Base-by-base conservation (phyloP, 768 basidiomycete species). In the Symmetrospora coprosmae region DNA sequence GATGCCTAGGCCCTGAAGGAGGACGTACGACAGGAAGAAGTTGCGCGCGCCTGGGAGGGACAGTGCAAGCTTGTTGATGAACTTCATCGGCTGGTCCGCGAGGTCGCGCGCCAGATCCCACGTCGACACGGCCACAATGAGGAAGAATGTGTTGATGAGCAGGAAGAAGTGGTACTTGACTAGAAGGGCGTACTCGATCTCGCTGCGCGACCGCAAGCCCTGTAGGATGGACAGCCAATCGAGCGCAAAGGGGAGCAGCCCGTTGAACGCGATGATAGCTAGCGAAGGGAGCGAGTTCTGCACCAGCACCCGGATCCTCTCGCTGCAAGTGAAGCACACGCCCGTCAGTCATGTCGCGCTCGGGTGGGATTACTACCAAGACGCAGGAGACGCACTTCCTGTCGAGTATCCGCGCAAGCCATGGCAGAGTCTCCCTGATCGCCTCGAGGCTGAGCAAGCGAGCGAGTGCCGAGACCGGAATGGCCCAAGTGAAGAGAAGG, bases 161-260 rank as follows among this genome's bases (percentile, higher is more conserved):
- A 96, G 78, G 76, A 94, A 92, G 31, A 94, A 76, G 69, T 91
- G 89, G 71, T 94, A 94, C 89, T 96, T 97, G 67, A 84, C 86
- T 71, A 99, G 72, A 43, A 96, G 73, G 0, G 88, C 88, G 67
- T 87, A 91, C 69, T 97, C 92, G 34, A 96, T 81, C 82, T 87
- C 85, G 69, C 89, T 92, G 28, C 89, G 76, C 2, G 92, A 89
- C 33, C 81, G 82, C 66, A 82, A 85, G 2, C 91, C 94, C 71
- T 97, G 87, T n/a, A 83, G 74, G 69, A 46, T 34, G 21, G 21
- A 17, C 53, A 55, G 45, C 16, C 88, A 85, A 75, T 94, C 90
- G 19, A 99, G 75, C 14, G 91, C 73, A 72, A 90, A 90, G 0
- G 94, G 94, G 11, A 96, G 70, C 28, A 85, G 63, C 0, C 86